phyloP scores from a whole-genome alignment of 2,329 filamentous ascomycete genomes.

The Calonectria multiphialidica region DNA sequence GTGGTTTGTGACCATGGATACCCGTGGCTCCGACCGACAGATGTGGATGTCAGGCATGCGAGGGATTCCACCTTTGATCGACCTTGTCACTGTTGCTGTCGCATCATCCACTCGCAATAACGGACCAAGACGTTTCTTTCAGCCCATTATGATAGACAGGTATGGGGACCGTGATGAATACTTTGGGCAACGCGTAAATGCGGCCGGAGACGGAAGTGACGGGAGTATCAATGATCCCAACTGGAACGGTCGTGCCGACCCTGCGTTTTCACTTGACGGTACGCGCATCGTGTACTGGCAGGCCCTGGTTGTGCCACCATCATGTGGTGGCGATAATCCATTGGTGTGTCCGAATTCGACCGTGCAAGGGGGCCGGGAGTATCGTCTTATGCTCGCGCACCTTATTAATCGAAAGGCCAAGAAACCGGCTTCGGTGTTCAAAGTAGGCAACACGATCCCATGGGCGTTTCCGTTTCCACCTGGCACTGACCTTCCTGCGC shows the following conservation, averaged over 20 bases:
- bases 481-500: neutral
- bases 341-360: conserved; percentile 55
- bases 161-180: conserved; percentile 59
- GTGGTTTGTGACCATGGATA: conserved; percentile 59
- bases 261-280: conserved; percentile 54
- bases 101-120: conserved; percentile 59
- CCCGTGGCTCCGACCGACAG: conserved; percentile 54
- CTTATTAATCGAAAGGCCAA: conserved; percentile 44
- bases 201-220: conserved; percentile 45
- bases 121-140: conserved; percentile 58
- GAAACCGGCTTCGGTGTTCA: conserved; percentile 38
- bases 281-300: conserved; percentile 59
- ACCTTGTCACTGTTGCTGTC: conserved; percentile 48
- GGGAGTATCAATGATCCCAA: conserved; percentile 58
- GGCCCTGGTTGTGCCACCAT: conserved; percentile 50
- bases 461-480: neutral
- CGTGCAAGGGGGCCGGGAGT: conserved; percentile 51
- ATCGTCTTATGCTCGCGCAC: conserved; percentile 57
- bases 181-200: conserved; percentile 58
- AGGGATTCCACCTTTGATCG: conserved; percentile 55
- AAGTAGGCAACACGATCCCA: neutral
- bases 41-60: conserved; percentile 57
- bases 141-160: conserved; percentile 56
- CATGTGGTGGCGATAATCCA: conserved; percentile 58
- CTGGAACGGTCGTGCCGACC: conserved; percentile 62